These are phyloP conservation scores for Lablab purpureus DNA, from an alignment of 306 rosid species.

Conservation along the genomic window DNA sequence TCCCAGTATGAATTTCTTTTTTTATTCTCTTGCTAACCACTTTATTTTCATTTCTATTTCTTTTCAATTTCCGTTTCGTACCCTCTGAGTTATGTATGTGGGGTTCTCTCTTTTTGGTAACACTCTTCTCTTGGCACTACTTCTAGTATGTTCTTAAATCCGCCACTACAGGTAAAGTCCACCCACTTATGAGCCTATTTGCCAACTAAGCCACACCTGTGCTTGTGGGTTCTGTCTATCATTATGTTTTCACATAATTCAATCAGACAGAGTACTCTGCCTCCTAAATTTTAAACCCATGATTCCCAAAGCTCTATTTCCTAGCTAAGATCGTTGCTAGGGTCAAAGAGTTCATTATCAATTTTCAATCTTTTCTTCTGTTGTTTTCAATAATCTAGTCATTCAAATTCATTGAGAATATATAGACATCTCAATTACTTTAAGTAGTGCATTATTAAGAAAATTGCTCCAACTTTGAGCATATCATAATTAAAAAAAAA, in stretches of 20 bases:
- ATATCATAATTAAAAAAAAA: background rate
- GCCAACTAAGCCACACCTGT: conserved; percentile 25
- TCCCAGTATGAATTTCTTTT: background rate
- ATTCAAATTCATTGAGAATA: background rate
- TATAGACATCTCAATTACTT: background rate
- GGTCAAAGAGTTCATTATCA: background rate
- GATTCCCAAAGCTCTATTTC: conserved; percentile 13
- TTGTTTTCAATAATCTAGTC: background rate
- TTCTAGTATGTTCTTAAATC: conserved; percentile 24
- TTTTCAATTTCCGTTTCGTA: background rate
- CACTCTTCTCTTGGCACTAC: background rate
- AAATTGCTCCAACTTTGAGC: background rate
- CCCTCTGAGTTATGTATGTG: conserved; percentile 26
- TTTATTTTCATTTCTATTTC: background rate
- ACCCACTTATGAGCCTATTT: background rate
- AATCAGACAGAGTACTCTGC: conserved; percentile 10
- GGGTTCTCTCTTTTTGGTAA: background rate
- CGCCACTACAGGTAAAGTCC: conserved; percentile 5
- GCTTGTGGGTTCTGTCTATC: conserved; percentile 32
- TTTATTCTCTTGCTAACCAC: background rate
- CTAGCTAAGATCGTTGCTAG: background rate
- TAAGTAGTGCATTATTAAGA: background rate
- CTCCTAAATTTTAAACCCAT: conserved; percentile 8
- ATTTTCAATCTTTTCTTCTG: background rate
- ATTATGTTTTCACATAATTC: background rate